Base-by-base conservation (phyloP, 1,284 basidiomycete species). In the Fomitopsis betulina region DNA sequence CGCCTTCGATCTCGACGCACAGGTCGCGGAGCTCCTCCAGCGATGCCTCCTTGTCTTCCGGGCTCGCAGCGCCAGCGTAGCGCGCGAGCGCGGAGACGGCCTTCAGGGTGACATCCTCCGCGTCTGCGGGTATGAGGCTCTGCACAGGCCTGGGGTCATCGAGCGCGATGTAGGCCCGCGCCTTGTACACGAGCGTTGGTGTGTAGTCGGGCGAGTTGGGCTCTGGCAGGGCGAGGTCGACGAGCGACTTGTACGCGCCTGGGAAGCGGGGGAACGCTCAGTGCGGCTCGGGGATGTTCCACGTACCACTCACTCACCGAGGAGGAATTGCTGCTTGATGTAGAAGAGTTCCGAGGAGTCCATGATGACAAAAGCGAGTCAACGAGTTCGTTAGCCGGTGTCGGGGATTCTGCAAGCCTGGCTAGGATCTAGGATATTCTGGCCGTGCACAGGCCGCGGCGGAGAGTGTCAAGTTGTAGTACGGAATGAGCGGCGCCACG, bases 21-120 rank as follows among this genome's bases (percentile, higher is more conserved):
- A 96, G 72, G 73, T 97, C 94, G 23, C 94, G 83, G 35, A 96
- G 77, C 68, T 90, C 85, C 67, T 94, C 93, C 3, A 96, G 78
- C 13, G 85, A 80, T 6, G 83, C 74, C 49, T 90, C 86, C 38
- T 66, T 70, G 59, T 77, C 79, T 12, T 78, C 69, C 23, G 73
- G 72, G 17, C 76, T 79, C 17, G 58, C 32, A 59, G 77, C 70
- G 72, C 75, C 75, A 59, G 89, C 74, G 69, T 87, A 92, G 21
- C 78, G 79, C 12, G 93, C 88, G 55, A 97, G 79, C 1, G 89
- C 82, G 13, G 79, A 73, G 25, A 89, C 82, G 12, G 93, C 91
- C 65, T 87, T 89, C 45, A 91, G 70, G 0, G 89, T 78, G 37
- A 91, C 75, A 62, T 88, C 85, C 39, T 88, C 83, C 1, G 84